A percentile compares a stretch with the other conserved stretches of the same genome.
phyloP scores from a whole-genome alignment of 148 eudicot species.

The Agrostemma githago region DNA sequence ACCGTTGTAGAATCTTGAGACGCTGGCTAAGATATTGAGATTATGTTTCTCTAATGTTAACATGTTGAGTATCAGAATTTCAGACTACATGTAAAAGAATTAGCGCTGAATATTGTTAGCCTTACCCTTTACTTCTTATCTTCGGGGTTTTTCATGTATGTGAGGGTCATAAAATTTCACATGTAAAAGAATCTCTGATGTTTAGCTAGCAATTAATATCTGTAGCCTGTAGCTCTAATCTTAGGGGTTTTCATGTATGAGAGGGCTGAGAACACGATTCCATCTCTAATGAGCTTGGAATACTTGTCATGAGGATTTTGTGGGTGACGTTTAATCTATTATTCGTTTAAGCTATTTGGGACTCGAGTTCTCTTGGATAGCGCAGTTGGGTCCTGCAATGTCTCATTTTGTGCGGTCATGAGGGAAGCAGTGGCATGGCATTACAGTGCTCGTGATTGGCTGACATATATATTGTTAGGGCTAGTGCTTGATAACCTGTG shows the following conservation, averaged over 20 bases:
- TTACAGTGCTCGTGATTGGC: not conserved
- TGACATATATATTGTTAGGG: not conserved
- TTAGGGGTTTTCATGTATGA: not conserved
- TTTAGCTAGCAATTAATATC: not conserved
- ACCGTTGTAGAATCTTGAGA: no score
- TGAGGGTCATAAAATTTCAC: not conserved
- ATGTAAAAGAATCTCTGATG: not conserved
- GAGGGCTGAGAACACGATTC: slow-evolving; percentile 4
- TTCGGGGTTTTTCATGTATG: not conserved
- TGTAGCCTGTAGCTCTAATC: not conserved
- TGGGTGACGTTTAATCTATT: not conserved
- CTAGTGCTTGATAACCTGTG: not conserved
- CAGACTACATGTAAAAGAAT: not conserved
- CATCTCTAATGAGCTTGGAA: not conserved
- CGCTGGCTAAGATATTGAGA: no score
- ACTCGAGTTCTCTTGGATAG: not conserved
- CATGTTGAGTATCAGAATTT: not conserved
- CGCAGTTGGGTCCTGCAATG: not conserved
- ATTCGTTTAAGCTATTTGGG: not conserved
- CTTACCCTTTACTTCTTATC: not conserved
- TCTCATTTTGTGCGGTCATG: not conserved
- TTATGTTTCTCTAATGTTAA: not conserved
- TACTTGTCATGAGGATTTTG: not conserved
- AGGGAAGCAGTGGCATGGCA: not conserved
- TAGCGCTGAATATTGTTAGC: not conserved